Evolutionary conservation across 306 rosid genomes (phyloP), one percentile per base, ranked within the genome.

Genomic region (Vachellia pachyceras): DNA sequence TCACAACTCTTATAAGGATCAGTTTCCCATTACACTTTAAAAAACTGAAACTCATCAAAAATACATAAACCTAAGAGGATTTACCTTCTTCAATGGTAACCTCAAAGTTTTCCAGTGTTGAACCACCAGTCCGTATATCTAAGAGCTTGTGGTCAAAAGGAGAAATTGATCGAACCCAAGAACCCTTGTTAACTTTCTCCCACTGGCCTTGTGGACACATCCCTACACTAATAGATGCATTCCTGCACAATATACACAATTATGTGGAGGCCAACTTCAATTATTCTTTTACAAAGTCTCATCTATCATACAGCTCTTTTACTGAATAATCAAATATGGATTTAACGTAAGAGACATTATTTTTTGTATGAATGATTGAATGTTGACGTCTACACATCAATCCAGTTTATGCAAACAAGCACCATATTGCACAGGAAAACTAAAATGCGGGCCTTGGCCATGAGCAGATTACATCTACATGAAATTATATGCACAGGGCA

Each of bases 151-250:
- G 82, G 63, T 90, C 96, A 86, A 91, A 95, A 63, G 97, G 98
- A 58, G 99, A 93, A 96, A 90, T 90, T 69, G 90, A 82, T 75
- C 87, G 86, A 73, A 69, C 85, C 98, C 99, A 93, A 83, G 83
- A 85, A 71, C 92, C 93, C 83, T 87, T 91, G 75, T 75, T 39
- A 86, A 84, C 94, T 87, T 93, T 95, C 89, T 95, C 94, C 99
- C 99, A 93, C 85, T 80, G 91, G 69, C 88, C 77, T 63, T 87
- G 92, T 60, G 97, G 86, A 72, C 98, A 95, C 97, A 93, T 89
- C 87, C 97, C 98, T 3, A 75, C 76, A 63, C 84, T 90, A 69
- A 89, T 86, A 70, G 99, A 91, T 37, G 46, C 64, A 84, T 91
- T 95, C 89, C 99, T 95, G 89, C 86, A 84, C n/a, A 83, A 46